Evolutionary conservation across 192 early-diverging fungal genomes (phyloP).

Genomic region (Linnemannia exigua): DNA sequence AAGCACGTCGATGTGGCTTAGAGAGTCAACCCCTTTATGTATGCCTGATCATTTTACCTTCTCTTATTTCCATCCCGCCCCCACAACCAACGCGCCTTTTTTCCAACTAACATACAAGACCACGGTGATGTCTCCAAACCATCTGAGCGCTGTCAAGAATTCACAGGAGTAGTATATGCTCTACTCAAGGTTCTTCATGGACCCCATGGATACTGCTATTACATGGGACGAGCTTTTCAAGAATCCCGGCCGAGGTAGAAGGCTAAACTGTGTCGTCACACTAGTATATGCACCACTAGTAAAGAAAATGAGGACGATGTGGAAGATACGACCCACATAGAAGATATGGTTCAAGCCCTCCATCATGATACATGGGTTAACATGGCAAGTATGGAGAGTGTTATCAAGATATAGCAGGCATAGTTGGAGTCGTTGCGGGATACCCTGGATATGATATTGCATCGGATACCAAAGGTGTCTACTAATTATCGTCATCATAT

Average conservation of each 20-base stretch:
- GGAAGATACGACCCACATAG: not conserved
- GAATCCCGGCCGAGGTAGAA: not conserved
- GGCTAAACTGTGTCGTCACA: not conserved
- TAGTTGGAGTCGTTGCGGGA: not conserved
- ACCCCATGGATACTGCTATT: not conserved
- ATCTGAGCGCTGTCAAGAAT: not conserved
- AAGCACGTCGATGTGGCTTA: no score
- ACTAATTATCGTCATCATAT: not conserved
- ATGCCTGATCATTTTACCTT: no score
- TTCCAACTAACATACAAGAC: not conserved
- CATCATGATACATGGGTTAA: not conserved
- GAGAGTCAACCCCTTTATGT: no score
- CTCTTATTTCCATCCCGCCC: not conserved
- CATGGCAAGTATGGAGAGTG: not conserved
- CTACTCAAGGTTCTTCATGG: not conserved
- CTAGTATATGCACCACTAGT: not conserved
- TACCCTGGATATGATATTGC: not conserved
- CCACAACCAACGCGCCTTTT: not conserved
- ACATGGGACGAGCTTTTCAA: not conserved
- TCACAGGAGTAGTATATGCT: not conserved
- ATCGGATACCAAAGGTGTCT: not conserved
- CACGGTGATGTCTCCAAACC: not conserved
- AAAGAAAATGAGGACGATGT: not conserved
- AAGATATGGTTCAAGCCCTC: not conserved
- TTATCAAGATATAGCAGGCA: not conserved